Base-by-base conservation (phyloP, 2,329 filamentous ascomycete species). In the Exophiala mesophila region DNA sequence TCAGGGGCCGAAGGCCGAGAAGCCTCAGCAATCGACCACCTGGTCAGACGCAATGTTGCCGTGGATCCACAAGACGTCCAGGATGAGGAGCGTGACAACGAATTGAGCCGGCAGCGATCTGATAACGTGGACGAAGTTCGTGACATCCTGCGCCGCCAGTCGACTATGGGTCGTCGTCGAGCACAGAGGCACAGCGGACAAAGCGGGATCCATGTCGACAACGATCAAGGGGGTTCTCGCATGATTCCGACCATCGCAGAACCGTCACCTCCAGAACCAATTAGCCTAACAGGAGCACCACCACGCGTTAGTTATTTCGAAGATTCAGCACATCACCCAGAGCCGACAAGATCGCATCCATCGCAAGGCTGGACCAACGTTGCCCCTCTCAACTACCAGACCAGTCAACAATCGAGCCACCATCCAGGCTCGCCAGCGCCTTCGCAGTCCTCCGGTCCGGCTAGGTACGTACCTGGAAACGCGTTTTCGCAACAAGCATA, bases 141-240 rank as follows among this genome's bases (percentile, higher is more conserved):
- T 12, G 47, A 53, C 23, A 49, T 56, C 3, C 55, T 68, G 13
- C 50, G 55, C 9, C 64, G 65, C 4, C 60, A 59, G n/a, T 58
- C 62, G 1, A 69, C 65, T 2, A 65, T 60, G 3, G 65, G 66
- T 20, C 62, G 64, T 32, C 64, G 67, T 28, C 45, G 52, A 20
- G 64, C 55, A 31, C 58, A 41, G 53, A 18, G 35, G 10, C 38
- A 38, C 31, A 45, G 47, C 36, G 31, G 38, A 9, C 40, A 39
- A 29, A 47, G 48, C 39, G 32, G 41, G 32, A 40, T 55, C 4
- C 45, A 10, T 38, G 26, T 17, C 36, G 10, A 44, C 26, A 26
- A 6, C 23, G 23, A 44, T 8, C 33, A 39, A 24, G 23, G 16
- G 30, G 50, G 47, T 9, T 45, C 47, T 20, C 47, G 47, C 10